Base-by-base conservation (phyloP, 2,329 filamentous ascomycete species). In the Penicillium rolfsii region DNA sequence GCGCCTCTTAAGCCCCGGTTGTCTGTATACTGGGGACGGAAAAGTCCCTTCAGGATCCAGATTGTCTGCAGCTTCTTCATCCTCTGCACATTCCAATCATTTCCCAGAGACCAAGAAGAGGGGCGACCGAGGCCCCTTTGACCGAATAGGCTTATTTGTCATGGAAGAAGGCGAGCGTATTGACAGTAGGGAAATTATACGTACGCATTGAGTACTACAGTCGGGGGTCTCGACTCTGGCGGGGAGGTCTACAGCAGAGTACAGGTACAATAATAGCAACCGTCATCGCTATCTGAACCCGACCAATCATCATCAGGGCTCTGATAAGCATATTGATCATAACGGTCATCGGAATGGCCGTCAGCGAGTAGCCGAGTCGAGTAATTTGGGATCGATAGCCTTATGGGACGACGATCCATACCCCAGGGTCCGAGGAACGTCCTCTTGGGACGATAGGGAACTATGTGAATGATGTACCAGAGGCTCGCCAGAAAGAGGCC, bases 21-120 rank as follows among this genome's bases (percentile, higher is more conserved):
- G n/a, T 38, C 33, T 52, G n/a, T 52, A 8, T 33, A 14, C n/a
- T 11, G 49, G 22, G n/a, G n/a, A 6, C 4, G 2, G n/a, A 26
- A 14, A 28, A n/a, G 33, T 26, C 50, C n/a, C 38, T 11, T 14
- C 30, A 30, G 16, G 14, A 28, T 36, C 19, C n/a, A 45, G 35
- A 30, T 52, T 49, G 16, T 30, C 36, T 58, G n/a, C 35, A 30
- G 46, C 45, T 45, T 52, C 19, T 26, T 16, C 43, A 43, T 36
- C 28, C 22, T 38, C 28, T 43, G 52, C 55, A 64, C 64, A 65
- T 65, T 65, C 61, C 64, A 62, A 49, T 57, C 55, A 62, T 62
- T 30, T 30, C 57, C 48, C 53, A 5, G 52, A 60, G 60, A 61
- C 62, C 59, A 61, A 60, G 64, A 60, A 6, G 26, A 26, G 26